These are phyloP conservation scores for Acer negundo DNA, from an alignment of 345 rosid genomes.

Conservation along the genomic window DNA sequence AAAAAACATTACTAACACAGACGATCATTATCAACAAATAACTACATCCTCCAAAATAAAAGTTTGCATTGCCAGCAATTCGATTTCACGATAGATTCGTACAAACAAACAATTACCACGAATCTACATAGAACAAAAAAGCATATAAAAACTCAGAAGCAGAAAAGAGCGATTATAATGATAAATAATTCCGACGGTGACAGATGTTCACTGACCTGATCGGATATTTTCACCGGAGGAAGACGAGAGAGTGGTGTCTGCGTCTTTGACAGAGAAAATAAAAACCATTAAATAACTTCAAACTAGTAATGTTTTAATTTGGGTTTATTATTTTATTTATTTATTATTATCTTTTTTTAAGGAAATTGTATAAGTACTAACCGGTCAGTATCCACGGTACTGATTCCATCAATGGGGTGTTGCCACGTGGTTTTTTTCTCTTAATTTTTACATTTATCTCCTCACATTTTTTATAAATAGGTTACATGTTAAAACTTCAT, in stretches of 20 bases:
- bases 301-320: not conserved
- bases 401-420: no score
- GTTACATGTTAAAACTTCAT: no score
- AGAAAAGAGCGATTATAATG: not conserved
- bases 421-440: no score
- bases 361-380: no score
- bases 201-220: slow-evolving; percentile 13
- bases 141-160: not conserved
- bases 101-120: not conserved
- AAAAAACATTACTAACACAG: not conserved
- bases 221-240: not conserved
- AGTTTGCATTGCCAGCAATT: not conserved
- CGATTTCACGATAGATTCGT: not conserved
- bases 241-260: not conserved
- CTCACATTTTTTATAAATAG: no score
- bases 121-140: not conserved
- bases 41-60: not conserved
- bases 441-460: no score
- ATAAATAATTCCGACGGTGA: not conserved
- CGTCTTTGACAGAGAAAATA: not conserved
- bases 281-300: no score
- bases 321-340: not conserved
- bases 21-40: not conserved
- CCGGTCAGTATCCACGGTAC: no score
- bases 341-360: no score